Base-by-base conservation (phyloP, 2,329 filamentous ascomycete species). In the Dryadomyces quercus-mongolicae region DNA sequence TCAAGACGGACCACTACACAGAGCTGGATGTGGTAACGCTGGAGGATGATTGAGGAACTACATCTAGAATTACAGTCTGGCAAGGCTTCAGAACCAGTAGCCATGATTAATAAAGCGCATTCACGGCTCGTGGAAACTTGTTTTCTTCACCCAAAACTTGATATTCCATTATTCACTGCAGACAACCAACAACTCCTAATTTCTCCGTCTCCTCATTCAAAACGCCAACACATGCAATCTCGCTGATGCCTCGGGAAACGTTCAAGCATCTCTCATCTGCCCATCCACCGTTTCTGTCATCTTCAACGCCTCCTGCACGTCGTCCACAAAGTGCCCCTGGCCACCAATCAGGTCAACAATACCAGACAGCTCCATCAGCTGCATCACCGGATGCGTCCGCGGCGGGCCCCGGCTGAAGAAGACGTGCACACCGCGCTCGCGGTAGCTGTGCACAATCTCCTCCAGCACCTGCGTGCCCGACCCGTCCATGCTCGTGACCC, bases 401-500 rank as follows among this genome's bases (percentile, higher is more conserved):
- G 67, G 69, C 0, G 80, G 78, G 0, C 75, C 74, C 10, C 81
- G 70, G 31, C 78, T 81, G 65, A 92, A 92, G 65, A 87, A 91
- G 9, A 93, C 85, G 2, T 81, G 73, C 1, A 92, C 89, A 1
- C 85, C 86, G 5, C 85, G 75, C 38, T 86, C 78, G n/a, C 84
- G 74, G 66, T 97, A 97, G 34, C 74, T 78, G 49, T 82, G 74
- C 16, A 98, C 88, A 60, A 97, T 97, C 69, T 97, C 93, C 49
- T 81, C 79, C 2, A 98, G 74, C 0, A 97, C 92, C 69, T 97
- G 93, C 0, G 88, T 86, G 1, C 92, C 93, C 0, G 90, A 95
- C 6, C 90, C 93, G 65, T 98, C 93, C 62, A 98, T 83, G 31
- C 86, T 86, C 0, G 91, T 95, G 3, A 98, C 93, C n/a, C 93